phyloP scores from a whole-genome alignment of 305 asterid genomes.

The Fraxinus floribunda region DNA sequence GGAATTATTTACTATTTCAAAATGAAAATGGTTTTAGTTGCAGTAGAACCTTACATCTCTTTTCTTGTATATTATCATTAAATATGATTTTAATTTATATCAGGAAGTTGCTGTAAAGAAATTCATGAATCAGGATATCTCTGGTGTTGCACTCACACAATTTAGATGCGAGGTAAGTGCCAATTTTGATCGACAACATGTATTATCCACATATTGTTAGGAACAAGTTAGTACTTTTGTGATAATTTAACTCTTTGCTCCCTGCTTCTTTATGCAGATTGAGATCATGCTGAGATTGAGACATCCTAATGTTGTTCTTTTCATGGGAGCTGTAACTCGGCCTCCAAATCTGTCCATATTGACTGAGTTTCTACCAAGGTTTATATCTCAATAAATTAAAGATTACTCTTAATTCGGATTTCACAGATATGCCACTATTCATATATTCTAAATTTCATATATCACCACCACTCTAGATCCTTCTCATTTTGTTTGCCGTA shows the following conservation, averaged over 20 bases:
- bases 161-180: conserved; percentile 82
- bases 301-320: conserved; percentile 93
- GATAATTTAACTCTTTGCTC: conserved; percentile 14
- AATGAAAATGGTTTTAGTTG: conserved; percentile 4
- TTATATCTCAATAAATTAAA: conserved; percentile 19
- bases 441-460: neutral
- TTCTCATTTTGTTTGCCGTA: neutral
- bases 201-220: conserved; percentile 9
- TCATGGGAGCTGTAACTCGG: conserved; percentile 96
- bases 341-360: conserved; percentile 95
- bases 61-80: neutral
- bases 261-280: conserved; percentile 49
- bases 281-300: conserved; percentile 96
- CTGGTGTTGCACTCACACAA: conserved; percentile 87
- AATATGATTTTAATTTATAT: conserved; percentile 21
- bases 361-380: conserved; percentile 96
- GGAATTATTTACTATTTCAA: neutral
- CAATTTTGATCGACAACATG: neutral
- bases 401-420: neutral
- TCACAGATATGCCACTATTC: conserved; percentile 9
- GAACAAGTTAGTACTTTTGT: neutral
- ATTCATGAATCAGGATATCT: conserved; percentile 95
- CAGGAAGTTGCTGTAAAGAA: conserved; percentile 99
- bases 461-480: neutral
- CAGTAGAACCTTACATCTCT: neutral